Percentiles rank a stretch among this genome's conserved stretches.
phyloP scores from a whole-genome alignment of 2,329 filamentous ascomycete species.

The Apiospora saccharicola region DNA sequence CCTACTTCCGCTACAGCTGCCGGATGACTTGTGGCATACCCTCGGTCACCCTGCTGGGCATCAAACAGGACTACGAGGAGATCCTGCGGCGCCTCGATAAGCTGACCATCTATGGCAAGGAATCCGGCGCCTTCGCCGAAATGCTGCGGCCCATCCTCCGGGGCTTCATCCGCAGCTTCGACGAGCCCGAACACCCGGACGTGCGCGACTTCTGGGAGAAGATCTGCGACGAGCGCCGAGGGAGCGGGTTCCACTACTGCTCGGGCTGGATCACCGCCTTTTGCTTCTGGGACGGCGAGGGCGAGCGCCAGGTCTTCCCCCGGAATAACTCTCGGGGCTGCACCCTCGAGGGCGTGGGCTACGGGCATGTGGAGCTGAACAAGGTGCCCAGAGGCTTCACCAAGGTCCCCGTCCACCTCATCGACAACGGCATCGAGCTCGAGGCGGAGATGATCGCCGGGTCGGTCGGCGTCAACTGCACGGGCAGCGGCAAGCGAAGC shows the following conservation, averaged over 20 bases:
- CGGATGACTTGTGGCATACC: conserved; percentile 55
- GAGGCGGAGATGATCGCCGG: conserved; percentile 42
- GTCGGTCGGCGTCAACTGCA: conserved; percentile 36
- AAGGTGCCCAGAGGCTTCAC: conserved; percentile 41
- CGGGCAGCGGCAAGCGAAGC: conserved; percentile 29
- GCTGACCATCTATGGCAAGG: conserved; percentile 44
- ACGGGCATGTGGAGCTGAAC: conserved; percentile 32
- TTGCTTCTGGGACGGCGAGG: conserved; percentile 41
- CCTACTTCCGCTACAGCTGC: conserved; percentile 52
- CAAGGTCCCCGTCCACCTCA: conserved; percentile 39
- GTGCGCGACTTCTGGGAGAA: conserved; percentile 39
- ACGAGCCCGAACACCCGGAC: conserved; percentile 33
- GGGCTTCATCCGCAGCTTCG: conserved; percentile 40
- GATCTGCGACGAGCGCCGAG: conserved; percentile 12
- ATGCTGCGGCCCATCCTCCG: conserved; percentile 37
- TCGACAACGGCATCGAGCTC: conserved; percentile 36
- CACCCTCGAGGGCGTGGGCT: conserved; percentile 25
- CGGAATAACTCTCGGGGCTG: too few relatives aligned
- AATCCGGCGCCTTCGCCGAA: conserved; percentile 27
- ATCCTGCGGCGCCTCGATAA: conserved; percentile 46
- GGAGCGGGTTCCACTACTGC: conserved; percentile 40
- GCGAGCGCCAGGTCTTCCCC: too few relatives aligned
- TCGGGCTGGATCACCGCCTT: conserved; percentile 46
- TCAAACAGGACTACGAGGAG: conserved; percentile 52
- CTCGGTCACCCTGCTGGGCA: conserved; percentile 58